phyloP scores from a whole-genome alignment of 768 basidiomycete genomes.

The Austroboletus festivus region DNA sequence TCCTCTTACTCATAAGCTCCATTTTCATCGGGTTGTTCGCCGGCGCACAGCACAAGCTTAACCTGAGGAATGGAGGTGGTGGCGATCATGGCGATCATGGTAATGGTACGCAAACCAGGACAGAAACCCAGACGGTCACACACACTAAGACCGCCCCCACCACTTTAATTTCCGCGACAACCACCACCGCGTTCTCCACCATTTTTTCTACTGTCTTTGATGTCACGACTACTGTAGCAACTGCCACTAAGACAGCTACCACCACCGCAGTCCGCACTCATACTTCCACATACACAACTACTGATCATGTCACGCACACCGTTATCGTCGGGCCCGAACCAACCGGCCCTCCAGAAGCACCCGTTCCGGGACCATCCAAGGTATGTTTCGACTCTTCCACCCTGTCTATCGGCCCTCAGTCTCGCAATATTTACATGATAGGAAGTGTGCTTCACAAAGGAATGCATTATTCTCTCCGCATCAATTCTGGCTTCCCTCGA shows the following conservation, averaged over 20 bases:
- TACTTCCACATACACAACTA: conserved; percentile 37
- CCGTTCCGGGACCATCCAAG: conserved; percentile 59
- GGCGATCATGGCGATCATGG: conserved; percentile 24
- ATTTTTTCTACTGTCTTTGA: conserved; percentile 31
- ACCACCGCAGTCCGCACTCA: conserved; percentile 37
- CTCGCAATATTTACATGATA: conserved; percentile 27
- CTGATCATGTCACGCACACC: conserved; percentile 37
- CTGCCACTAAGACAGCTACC: conserved; percentile 39
- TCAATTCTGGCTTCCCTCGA: conserved; percentile 81
- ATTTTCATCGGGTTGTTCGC: conserved; percentile 94
- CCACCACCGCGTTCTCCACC: conserved; percentile 35
- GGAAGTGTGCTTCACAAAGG: conserved; percentile 69
- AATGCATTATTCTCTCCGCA: conserved; percentile 82
- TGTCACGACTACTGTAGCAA: conserved; percentile 38
- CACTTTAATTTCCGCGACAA: conserved; percentile 29
- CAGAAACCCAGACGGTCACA: conserved; percentile 33
- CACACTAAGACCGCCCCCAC: conserved; percentile 30
- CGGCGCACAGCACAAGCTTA: conserved; percentile 78
- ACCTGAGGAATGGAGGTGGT: conserved; percentile 40
- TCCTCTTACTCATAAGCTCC: conserved; percentile 77
- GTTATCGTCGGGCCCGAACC: conserved; percentile 41
- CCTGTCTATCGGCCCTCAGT: not conserved
- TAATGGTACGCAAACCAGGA: conserved; percentile 35
- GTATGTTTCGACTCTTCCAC: conserved; percentile 26
- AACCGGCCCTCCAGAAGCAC: conserved; percentile 43